Percentiles rank a stretch among this genome's conserved stretches.
Conservation (phyloP, 2,329 filamentous ascomycete genomes). For the Penicillium sp. region DNA sequence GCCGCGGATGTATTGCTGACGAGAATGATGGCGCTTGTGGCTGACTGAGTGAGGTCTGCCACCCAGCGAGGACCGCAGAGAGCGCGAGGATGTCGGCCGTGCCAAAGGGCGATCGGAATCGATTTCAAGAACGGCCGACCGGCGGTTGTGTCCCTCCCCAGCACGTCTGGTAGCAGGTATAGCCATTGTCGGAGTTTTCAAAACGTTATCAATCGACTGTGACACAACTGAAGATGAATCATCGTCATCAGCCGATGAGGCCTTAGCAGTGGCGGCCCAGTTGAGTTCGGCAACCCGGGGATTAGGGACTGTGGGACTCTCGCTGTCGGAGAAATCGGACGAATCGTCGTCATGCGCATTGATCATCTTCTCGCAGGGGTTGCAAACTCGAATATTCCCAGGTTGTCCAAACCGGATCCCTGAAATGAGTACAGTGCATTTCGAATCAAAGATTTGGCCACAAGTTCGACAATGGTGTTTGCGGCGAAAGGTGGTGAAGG, state of each 20-base stretch:
- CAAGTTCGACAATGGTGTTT: slow-evolving; percentile 95
- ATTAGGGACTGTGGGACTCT: slow-evolving; percentile 60
- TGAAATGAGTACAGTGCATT: slow-evolving; percentile 88
- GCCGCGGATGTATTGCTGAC: slow-evolving; percentile 74
- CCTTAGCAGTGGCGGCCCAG: slow-evolving; percentile 42
- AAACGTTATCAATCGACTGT: slow-evolving; percentile 45
- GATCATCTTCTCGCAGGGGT: slow-evolving; percentile 86
- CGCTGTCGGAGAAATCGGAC: slow-evolving; percentile 81
- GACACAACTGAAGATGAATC: slow-evolving; percentile 47
- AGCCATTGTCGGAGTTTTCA: slow-evolving; percentile 58
- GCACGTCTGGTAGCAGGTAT: slow-evolving; percentile 62
- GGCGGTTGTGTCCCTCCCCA: slow-evolving; percentile 74
- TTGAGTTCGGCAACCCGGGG: slow-evolving; percentile 60
- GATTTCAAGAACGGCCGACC: slow-evolving; percentile 86
- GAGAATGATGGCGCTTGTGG: slow-evolving; percentile 83
- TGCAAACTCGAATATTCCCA: slow-evolving; percentile 83
- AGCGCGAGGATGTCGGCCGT: slow-evolving; percentile 90
- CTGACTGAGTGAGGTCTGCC: slow-evolving; percentile 72
- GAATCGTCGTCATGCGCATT: slow-evolving; percentile 86
- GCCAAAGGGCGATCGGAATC: slow-evolving; percentile 72
- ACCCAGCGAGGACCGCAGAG: slow-evolving; percentile 68
- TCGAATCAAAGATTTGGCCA: slow-evolving; percentile 97
- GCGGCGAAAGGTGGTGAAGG: slow-evolving; percentile 87
- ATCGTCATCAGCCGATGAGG: slow-evolving; percentile 47
- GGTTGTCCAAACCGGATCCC: slow-evolving; percentile 83